Percentiles rank a stretch among this genome's conserved stretches.
Conservation (phyloP, 495 filamentous ascomycete species). For the Thozetella sp. region DNA sequence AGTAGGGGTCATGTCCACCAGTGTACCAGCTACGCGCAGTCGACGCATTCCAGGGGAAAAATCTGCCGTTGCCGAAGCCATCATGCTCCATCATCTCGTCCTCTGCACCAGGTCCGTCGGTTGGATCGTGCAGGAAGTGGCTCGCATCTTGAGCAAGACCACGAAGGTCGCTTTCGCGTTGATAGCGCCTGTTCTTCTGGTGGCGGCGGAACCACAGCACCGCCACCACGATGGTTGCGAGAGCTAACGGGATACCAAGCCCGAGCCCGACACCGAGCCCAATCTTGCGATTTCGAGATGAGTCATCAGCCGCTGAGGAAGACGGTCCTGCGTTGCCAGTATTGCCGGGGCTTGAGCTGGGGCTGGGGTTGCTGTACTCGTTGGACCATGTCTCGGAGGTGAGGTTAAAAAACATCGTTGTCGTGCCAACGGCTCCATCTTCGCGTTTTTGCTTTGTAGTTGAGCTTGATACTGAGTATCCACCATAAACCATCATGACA, state of each 20-base stretch:
- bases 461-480: conserved; percentile 66
- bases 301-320: background rate
- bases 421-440: conserved; percentile 32
- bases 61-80: conserved; percentile 11
- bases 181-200: conserved; percentile 24
- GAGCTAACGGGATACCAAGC: conserved; percentile 65
- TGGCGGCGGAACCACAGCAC: conserved; percentile 61
- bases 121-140: conserved; percentile 21
- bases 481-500: conserved; percentile 88
- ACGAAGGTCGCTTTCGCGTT: conserved; percentile 37
- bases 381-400: conserved; percentile 72
- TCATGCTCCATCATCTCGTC: conserved; percentile 64
- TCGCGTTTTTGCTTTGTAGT: conserved; percentile 33
- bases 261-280: conserved; percentile 74
- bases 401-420: conserved; percentile 75
- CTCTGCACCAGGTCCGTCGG: conserved; percentile 16
- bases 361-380: conserved; percentile 64
- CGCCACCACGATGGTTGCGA: conserved; percentile 49
- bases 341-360: background rate
- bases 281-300: conserved; percentile 30
- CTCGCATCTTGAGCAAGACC: conserved; percentile 37
- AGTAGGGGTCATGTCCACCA: conserved; percentile 40
- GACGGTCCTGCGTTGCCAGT: background rate
- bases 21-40: conserved; percentile 36
- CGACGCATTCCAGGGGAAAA: conserved; percentile 27